These are phyloP conservation scores for Gracilaria domingensis DNA, from an alignment of 23 red algal species.

Conservation along the genomic window DNA sequence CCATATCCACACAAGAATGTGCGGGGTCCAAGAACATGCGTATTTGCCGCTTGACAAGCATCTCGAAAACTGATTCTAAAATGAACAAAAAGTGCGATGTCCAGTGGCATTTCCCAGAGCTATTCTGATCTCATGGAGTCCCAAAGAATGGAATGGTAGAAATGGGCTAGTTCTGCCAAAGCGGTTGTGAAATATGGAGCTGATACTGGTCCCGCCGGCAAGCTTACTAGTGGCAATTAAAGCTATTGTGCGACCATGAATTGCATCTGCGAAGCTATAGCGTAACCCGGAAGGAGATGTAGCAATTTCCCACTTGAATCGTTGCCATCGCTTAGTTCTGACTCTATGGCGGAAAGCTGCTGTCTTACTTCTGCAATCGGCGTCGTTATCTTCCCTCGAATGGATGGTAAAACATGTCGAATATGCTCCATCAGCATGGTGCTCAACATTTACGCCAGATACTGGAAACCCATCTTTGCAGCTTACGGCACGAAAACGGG, in stretches of 20 bases:
- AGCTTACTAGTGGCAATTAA: slow-evolving; percentile 85
- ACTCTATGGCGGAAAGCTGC: slow-evolving; percentile 74
- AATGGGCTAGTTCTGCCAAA: slow-evolving; percentile 81
- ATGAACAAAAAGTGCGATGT: slow-evolving; percentile 93
- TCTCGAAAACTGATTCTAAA: slow-evolving; percentile 92
- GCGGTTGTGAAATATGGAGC: slow-evolving; percentile 91
- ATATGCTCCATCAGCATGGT: slow-evolving; percentile 97
- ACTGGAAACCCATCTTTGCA: slow-evolving; percentile 83
- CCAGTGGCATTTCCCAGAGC: slow-evolving; percentile 97
- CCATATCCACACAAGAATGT: slow-evolving; percentile 89
- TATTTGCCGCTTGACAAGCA: slow-evolving; percentile 91
- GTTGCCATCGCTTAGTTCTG: slow-evolving; percentile 57
- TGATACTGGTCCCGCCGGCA: slow-evolving; percentile 88
- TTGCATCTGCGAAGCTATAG: slow-evolving; percentile 81
- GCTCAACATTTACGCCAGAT: slow-evolving; percentile 82
- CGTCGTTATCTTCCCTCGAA: slow-evolving; percentile 76
- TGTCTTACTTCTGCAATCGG: slow-evolving; percentile 76
- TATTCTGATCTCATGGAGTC: slow-evolving; percentile 92
- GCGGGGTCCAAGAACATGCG: slow-evolving; percentile 83
- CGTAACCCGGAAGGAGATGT: slow-evolving; percentile 86
- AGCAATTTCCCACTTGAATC: slow-evolving; percentile 79
- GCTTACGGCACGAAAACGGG: slow-evolving; percentile 86
- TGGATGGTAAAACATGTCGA: slow-evolving; percentile 80
- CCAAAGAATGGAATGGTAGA: slow-evolving; percentile 91
- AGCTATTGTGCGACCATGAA: slow-evolving; percentile 84